Percentiles rank a stretch among this genome's conserved stretches.
Conservation (phyloP, 306 rosid genomes). For the Prinsepia uniflora region DNA sequence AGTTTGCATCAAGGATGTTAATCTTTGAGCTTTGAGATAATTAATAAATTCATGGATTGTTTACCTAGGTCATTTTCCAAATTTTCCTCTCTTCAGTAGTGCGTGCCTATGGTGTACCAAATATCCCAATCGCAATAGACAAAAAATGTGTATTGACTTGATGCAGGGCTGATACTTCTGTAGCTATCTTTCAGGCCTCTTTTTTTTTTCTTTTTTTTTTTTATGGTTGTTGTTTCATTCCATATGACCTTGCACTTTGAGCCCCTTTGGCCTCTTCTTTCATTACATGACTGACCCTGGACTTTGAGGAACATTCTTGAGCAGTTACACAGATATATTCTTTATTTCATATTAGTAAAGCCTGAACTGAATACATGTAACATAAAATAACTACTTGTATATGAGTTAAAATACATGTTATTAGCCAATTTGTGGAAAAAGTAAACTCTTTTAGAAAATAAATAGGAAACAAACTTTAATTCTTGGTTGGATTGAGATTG, state of each 20-base stretch:
- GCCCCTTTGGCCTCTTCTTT: background rate
- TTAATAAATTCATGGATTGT: background rate
- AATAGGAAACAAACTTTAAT: background rate
- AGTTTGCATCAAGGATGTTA: background rate
- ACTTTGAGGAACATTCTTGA: background rate
- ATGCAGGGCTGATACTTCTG: conserved; percentile 1
- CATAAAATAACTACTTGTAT: background rate
- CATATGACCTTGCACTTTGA: background rate
- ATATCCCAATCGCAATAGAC: conserved; percentile 12
- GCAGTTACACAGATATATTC: background rate
- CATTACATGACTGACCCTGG: background rate
- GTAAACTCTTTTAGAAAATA: background rate
- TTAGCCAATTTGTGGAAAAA: background rate
- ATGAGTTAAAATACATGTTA: no score
- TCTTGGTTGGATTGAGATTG: background rate
- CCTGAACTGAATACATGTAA: background rate
- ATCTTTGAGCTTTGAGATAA: background rate
- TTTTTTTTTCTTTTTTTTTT: background rate
- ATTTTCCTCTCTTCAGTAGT: background rate
- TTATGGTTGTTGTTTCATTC: background rate
- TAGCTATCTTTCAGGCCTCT: conserved; percentile 26
- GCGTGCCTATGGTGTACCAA: background rate
- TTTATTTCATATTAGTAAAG: background rate
- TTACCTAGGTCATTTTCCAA: background rate
- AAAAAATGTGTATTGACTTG: background rate